These are phyloP conservation scores for Moesziomyces aphidis DNA, from an alignment of 1,284 basidiomycete genomes.

Conservation along the genomic window DNA sequence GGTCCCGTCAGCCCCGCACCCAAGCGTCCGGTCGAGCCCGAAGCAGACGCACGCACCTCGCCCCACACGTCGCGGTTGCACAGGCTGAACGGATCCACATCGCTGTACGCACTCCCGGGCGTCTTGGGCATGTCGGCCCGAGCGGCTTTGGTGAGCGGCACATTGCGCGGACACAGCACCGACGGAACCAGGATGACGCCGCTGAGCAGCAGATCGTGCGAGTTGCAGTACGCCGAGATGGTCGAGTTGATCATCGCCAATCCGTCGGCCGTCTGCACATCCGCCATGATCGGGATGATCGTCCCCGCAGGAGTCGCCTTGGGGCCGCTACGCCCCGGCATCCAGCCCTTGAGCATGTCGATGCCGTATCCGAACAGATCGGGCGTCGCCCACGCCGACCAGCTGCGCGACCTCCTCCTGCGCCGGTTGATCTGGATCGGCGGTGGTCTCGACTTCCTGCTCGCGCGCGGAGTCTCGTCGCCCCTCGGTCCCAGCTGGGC, in stretches of 20 bases:
- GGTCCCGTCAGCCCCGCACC: neutral
- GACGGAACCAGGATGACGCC: constrained; percentile 50
- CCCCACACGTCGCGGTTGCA: constrained; percentile 36
- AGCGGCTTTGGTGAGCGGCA: constrained; percentile 16
- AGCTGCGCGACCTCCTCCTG: constrained; percentile 33
- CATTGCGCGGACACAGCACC: constrained; percentile 43
- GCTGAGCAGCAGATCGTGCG: constrained; percentile 48
- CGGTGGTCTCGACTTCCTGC: constrained; percentile 18
- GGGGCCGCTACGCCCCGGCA: constrained; percentile 29
- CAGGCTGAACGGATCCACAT: constrained; percentile 36
- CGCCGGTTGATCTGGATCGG: constrained; percentile 15
- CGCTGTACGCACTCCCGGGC: constrained; percentile 30
- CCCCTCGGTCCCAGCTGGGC: constrained; percentile 6
- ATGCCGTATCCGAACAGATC: constrained; percentile 50
- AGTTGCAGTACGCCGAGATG: constrained; percentile 49
- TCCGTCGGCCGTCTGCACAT: constrained; percentile 40
- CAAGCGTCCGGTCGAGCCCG: neutral
- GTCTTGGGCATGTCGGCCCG: constrained; percentile 20
- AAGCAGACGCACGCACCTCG: constrained; percentile 12
- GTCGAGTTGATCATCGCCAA: constrained; percentile 50
- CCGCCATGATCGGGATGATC: constrained; percentile 56
- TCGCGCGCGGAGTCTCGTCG: constrained; percentile 28
- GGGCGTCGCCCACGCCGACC: constrained; percentile 49
- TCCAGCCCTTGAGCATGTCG: constrained; percentile 59
- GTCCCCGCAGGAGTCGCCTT: constrained; percentile 29